Evolutionary conservation across 202 grass and related monocot species (phyloP).

Genomic region (Cymbopogon flexuosus): DNA sequence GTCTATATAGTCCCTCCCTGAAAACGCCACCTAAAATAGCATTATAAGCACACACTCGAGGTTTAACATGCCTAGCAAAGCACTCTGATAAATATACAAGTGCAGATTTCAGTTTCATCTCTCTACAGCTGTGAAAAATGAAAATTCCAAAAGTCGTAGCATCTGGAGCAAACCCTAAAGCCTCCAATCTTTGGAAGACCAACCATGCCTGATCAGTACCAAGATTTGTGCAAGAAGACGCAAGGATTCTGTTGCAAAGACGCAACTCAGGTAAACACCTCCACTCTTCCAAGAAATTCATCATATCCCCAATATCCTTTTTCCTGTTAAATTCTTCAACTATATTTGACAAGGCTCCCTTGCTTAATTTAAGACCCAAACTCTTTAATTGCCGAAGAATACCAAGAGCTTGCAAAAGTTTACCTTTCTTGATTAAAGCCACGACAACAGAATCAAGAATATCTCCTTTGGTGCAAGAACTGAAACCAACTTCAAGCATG

Average conservation of each 20-base stretch:
- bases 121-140: conserved; percentile 66
- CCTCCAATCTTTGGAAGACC: conserved; percentile 61
- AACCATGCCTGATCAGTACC: conserved; percentile 68
- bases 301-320: conserved; percentile 72
- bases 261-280: conserved; percentile 50
- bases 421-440: conserved; percentile 39
- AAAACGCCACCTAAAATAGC: conserved; percentile 75
- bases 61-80: conserved; percentile 57
- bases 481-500: conserved; percentile 72
- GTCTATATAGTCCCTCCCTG: conserved; percentile 62
- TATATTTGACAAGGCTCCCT: conserved; percentile 44
- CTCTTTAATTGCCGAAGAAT: conserved; percentile 57
- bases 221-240: conserved; percentile 56
- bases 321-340: conserved; percentile 64
- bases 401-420: conserved; percentile 45
- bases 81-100: conserved; percentile 91
- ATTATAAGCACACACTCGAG: conserved; percentile 67
- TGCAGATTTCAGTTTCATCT: conserved; percentile 59
- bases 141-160: conserved; percentile 77
- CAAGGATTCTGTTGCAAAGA: conserved; percentile 47
- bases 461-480: conserved; percentile 39
- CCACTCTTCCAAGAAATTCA: conserved; percentile 79
- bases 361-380: conserved; percentile 44
- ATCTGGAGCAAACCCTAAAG: conserved; percentile 70
- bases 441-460: conserved; percentile 57